Evolutionary conservation across 2,329 filamentous ascomycete species (phyloP).

Genomic region (Diaporthe capsici): DNA sequence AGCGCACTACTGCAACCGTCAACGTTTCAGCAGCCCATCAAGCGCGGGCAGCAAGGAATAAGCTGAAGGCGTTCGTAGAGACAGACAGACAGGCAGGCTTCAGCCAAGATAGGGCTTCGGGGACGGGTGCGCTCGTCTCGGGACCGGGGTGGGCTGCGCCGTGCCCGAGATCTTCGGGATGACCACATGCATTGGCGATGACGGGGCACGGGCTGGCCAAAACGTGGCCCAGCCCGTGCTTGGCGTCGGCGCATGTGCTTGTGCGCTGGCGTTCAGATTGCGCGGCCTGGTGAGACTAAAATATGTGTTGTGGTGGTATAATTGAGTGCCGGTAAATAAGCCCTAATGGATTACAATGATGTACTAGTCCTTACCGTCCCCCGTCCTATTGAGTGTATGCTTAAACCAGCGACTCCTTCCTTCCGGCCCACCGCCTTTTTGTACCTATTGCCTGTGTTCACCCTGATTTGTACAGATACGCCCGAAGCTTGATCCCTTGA

Average conservation of each 20-base stretch:
- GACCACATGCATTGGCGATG: not conserved
- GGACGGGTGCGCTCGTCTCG: not conserved
- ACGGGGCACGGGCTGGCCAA: slow-evolving; percentile 6
- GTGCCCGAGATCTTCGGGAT: slow-evolving; percentile 19
- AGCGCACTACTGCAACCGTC: slow-evolving; percentile 15
- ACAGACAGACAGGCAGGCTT: not conserved
- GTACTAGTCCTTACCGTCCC: slow-evolving; percentile 26
- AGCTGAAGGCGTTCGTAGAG: not conserved
- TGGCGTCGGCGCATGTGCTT: slow-evolving; percentile 6
- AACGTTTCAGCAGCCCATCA: slow-evolving; percentile 25
- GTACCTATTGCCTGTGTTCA: not conserved
- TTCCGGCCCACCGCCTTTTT: not conserved
- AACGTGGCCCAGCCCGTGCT: slow-evolving; percentile 3
- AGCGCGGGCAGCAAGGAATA: not conserved
- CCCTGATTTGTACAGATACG: slow-evolving; percentile 5
- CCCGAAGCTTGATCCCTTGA: slow-evolving; percentile 1
- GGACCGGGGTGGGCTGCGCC: not conserved
- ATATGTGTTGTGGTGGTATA: slow-evolving; percentile 16
- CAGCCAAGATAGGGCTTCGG: not conserved
- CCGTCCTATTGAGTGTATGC: not conserved
- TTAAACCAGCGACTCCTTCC: not conserved
- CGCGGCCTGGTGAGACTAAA: not conserved
- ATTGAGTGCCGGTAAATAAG: slow-evolving; percentile 25
- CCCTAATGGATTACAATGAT: slow-evolving; percentile 34
- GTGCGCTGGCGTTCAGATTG: slow-evolving; percentile 27